Base-by-base conservation (phyloP, 208 protist genomes). In the Acanthamoeba rhysodes region DNA sequence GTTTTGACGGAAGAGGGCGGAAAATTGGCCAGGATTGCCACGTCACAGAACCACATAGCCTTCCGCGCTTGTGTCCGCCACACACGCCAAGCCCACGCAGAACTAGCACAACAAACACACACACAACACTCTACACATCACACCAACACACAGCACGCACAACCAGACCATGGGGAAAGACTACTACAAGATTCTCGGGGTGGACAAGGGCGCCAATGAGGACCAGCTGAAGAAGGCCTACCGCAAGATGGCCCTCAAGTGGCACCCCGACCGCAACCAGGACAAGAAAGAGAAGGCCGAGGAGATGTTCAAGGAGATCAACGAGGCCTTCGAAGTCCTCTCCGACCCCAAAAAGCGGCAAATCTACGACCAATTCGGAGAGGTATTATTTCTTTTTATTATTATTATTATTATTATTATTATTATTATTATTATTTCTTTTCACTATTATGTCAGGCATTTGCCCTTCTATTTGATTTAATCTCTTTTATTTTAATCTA, bases 171-270 rank as follows among this genome's bases (percentile, higher is more conserved):
- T 62, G 50, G 95, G 59, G 45, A 84, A 95, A 20, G 96, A 97
- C 94, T 97, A 96, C 57, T 97, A 97, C 87, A 90, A 96, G 76
- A 95, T 96, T 24, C 82, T 97, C 20, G 96, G 96, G 32, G 96
- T 97, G 18, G 24, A 45, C 14, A 76, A 68, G 55, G 41, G 87
- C 59, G 95, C 96, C 20, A 95, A 34, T 29, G 96, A 97, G 1
- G 88, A 96, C 6, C 78, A 95, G 22, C 90, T 97, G 53, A 95
- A 96, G 78, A 97, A 97, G 64, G 96, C 95, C 22, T 97, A 97
- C 94, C 45, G 74, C 48, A 97, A 96, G 68, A 64, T 96, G 66
- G 96, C 96, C 66, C 53, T 96, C 45, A 95, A 95, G 76, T 97
- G 94, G 95, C 96, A 97, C 91, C 96, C 96, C 37, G 96, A 96